Evolutionary conservation across 805 yeast species (phyloP).

Genomic region (Metschnikowia orientalis): DNA sequence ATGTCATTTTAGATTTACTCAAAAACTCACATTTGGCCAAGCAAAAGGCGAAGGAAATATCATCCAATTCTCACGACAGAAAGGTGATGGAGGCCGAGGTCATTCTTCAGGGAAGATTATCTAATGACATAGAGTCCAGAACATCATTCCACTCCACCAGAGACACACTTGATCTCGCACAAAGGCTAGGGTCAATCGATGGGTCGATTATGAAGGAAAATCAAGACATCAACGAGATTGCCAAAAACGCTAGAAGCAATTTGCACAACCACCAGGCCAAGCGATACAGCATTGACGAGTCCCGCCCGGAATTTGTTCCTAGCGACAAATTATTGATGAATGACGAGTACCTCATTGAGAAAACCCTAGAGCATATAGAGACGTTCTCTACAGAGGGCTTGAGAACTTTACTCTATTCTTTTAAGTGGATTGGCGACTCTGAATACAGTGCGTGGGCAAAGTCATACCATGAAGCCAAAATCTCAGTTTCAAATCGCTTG

Average conservation of each 20-base stretch:
- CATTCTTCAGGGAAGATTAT: conserved; percentile 54
- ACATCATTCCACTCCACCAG: conserved; percentile 31
- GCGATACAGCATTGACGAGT: conserved; percentile 41
- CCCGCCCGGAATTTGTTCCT: conserved; percentile 19
- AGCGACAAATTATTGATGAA: conserved; percentile 58
- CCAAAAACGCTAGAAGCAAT: conserved; percentile 50
- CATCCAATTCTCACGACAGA: conserved; percentile 54
- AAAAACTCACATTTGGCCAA: conserved; percentile 54
- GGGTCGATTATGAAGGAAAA: conserved; percentile 45
- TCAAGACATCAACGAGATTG: conserved; percentile 51
- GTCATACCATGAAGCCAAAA: conserved; percentile 70
- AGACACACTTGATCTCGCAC: conserved; percentile 20
- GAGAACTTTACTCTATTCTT: conserved; percentile 82
- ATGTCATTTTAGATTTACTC: conserved; percentile 74
- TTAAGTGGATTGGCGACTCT: conserved; percentile 57
- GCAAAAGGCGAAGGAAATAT: conserved; percentile 60
- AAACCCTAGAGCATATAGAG: conserved; percentile 85
- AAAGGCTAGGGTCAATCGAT: conserved; percentile 43
- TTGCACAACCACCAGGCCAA: conserved; percentile 55
- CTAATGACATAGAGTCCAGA: conserved; percentile 27
- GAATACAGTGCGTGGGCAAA: conserved; percentile 65
- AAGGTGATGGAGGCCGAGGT: conserved; percentile 74
- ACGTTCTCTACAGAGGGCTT: conserved; percentile 94
- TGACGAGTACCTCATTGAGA: conserved; percentile 75
- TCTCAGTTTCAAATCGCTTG: conserved; percentile 65